Conservation (phyloP, 2,329 filamentous ascomycete species). For the Davidsoniella neocaledoniae region DNA sequence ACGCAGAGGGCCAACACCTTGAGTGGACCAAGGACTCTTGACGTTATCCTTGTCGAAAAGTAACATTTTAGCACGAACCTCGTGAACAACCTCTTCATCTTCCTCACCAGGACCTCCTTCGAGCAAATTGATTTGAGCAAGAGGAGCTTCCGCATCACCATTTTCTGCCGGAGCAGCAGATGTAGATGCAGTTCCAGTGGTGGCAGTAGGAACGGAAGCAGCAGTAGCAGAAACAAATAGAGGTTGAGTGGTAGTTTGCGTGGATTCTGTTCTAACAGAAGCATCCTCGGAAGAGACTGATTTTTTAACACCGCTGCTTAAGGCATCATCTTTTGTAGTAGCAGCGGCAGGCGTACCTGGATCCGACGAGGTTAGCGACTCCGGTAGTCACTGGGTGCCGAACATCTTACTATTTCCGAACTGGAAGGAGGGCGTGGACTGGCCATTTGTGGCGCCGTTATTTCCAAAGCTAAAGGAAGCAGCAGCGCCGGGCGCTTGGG, state of each 20-base stretch:
- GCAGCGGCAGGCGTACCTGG: slow-evolving; percentile 15
- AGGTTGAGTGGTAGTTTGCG: not conserved
- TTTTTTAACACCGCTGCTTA: no score
- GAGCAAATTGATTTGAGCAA: slow-evolving; percentile 55
- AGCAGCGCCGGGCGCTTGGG: not conserved
- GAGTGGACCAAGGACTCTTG: slow-evolving; percentile 46
- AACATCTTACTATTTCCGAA: slow-evolving; percentile 13
- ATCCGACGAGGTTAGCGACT: slow-evolving; percentile 12
- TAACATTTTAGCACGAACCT: slow-evolving; percentile 53
- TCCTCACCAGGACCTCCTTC: slow-evolving; percentile 51
- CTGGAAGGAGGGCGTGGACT: slow-evolving; percentile 9
- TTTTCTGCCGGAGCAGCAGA: slow-evolving; percentile 17
- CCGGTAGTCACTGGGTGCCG: slow-evolving; percentile 12
- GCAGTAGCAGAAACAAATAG: slow-evolving; percentile 1
- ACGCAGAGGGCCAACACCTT: slow-evolving; percentile 55
- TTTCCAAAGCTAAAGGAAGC: slow-evolving; percentile 10
- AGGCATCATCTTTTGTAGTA: not conserved
- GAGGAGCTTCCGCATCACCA: slow-evolving; percentile 37
- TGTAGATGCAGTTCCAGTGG: not conserved
- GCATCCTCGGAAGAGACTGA: not conserved
- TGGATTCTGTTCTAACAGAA: not conserved
- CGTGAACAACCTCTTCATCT: slow-evolving; percentile 52
- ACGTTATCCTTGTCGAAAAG: slow-evolving; percentile 38
- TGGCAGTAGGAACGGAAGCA: not conserved
- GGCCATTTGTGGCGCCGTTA: slow-evolving; percentile 9